Evolutionary conservation across 768 basidiomycete genomes (phyloP), one percentile per base, ranked within the genome.

Genomic region (Trametes elegans): DNA sequence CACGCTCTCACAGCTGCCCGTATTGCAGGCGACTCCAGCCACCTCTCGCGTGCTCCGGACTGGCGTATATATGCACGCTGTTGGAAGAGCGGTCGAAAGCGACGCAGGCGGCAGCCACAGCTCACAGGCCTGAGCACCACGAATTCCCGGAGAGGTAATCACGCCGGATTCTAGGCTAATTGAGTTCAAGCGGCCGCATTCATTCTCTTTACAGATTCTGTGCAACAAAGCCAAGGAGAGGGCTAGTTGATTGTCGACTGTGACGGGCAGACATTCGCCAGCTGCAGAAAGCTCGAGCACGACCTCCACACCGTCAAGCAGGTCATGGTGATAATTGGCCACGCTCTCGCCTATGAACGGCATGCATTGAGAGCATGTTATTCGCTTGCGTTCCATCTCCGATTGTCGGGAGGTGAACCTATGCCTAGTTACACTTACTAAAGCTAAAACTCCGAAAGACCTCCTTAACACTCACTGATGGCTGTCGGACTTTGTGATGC

Each of bases 121-220:
- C n/a, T n/a, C n/a, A n/a, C n/a, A n/a, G n/a, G n/a, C n/a, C n/a
- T n/a, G n/a, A n/a, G n/a, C n/a, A n/a, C n/a, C n/a, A n/a, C n/a
- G n/a, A n/a, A n/a, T n/a, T n/a, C n/a, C n/a, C n/a, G n/a, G n/a
- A 27, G 32, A 39, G 35, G 44, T 28, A 46, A 54, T 54, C 53
- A 54, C 53, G 53, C 53, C 43, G 18, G 19, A 18, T 27, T 10
- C 14, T 36, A 16, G 11, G 26, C 38, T 39, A 50, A 34, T 28
- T 40, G 27, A 40, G n/a, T 39, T 32, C 29, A 34, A 23, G 43
- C 43, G 28, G 23, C 10, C 28, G 24, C 18, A 46, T 23, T 32
- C 31, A 32, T 31, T 35, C 34, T 7, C 31, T 32, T 7, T 32
- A 18, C 11, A 10, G n/a, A 31, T 9, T 18, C 38, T 18, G 9